Conservation (phyloP, 371 early-diverging fungal genomes). For the Nematocida parisii region DNA sequence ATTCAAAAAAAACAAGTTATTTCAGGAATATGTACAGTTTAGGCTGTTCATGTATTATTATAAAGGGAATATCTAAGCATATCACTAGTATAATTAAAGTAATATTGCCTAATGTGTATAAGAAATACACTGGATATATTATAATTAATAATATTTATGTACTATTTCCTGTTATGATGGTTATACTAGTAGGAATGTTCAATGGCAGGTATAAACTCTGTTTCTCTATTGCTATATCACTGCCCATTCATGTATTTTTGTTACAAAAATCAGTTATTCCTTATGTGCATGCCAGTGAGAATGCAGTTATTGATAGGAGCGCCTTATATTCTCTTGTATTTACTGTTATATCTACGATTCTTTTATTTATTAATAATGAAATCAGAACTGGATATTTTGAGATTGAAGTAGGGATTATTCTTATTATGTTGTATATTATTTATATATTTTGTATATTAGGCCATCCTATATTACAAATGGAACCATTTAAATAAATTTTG, state of each 20-base stretch:
- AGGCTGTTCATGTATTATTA: neutral
- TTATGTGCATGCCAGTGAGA: too few relatives aligned
- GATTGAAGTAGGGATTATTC: constrained; percentile 35
- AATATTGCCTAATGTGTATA: neutral
- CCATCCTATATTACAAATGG: neutral
- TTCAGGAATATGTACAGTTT: constrained; percentile 1
- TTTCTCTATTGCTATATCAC: neutral
- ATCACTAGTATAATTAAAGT: neutral
- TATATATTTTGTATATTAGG: constrained; percentile 6
- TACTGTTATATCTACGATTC: constrained; percentile 19
- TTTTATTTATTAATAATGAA: constrained; percentile 43
- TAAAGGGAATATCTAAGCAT: neutral
- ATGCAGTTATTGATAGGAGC: neutral
- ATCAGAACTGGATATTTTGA: constrained; percentile 46
- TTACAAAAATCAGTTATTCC: neutral
- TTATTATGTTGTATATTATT: constrained; percentile 7
- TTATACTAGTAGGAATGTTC: neutral
- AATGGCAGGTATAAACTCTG: neutral
- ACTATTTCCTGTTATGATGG: neutral
- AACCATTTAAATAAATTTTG: neutral
- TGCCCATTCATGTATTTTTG: neutral
- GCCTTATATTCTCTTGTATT: constrained; percentile 19
- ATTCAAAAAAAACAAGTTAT: neutral
- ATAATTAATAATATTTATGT: neutral
- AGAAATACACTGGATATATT: neutral